Evolutionary conservation across 2,329 filamentous ascomycete species (phyloP).

Genomic region (Didymella keratinophila): DNA sequence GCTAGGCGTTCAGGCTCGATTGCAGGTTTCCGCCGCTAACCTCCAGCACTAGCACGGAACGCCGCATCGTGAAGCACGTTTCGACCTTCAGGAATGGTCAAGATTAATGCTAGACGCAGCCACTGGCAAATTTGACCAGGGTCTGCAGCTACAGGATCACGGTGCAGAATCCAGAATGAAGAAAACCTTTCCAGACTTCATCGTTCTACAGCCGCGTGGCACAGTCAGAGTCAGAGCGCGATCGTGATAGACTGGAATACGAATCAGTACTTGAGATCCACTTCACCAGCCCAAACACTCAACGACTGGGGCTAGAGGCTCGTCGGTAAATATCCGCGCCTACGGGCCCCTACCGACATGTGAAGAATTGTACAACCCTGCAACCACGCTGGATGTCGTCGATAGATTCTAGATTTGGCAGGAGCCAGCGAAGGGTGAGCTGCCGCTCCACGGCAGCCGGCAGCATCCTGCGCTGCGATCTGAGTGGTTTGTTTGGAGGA

Average conservation of each 20-base stretch:
- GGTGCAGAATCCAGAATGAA: not conserved
- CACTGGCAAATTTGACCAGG: constrained; percentile 6
- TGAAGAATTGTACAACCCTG: constrained; percentile 12
- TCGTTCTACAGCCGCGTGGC: constrained; percentile 1
- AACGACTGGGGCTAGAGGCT: not conserved
- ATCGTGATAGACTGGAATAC: not conserved
- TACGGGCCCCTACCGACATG: constrained; percentile 1
- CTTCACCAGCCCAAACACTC: not conserved
- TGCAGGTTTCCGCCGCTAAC: constrained; percentile 14
- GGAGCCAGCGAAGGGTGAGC: not conserved
- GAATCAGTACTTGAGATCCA: constrained; percentile 3
- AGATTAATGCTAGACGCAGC: constrained; percentile 7
- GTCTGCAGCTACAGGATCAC: constrained; percentile 5
- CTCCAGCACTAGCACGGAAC: constrained; percentile 6
- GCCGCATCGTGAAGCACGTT: constrained; percentile 14
- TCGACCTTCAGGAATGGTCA: constrained; percentile 7
- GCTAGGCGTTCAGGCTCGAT: constrained; percentile 9
- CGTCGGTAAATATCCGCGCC: constrained; percentile 12
- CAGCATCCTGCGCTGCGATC: constrained; percentile 3
- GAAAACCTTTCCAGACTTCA: not conserved
- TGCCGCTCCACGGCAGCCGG: constrained; percentile 9
- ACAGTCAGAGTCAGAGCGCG: constrained; percentile 7
- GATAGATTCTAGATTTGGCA: constrained; percentile 8
- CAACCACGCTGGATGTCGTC: not conserved
- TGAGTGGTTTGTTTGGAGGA: constrained; percentile 13